Base-by-base conservation (phyloP, 75 land plant genomes). In the Selaginella tamariscina region DNA sequence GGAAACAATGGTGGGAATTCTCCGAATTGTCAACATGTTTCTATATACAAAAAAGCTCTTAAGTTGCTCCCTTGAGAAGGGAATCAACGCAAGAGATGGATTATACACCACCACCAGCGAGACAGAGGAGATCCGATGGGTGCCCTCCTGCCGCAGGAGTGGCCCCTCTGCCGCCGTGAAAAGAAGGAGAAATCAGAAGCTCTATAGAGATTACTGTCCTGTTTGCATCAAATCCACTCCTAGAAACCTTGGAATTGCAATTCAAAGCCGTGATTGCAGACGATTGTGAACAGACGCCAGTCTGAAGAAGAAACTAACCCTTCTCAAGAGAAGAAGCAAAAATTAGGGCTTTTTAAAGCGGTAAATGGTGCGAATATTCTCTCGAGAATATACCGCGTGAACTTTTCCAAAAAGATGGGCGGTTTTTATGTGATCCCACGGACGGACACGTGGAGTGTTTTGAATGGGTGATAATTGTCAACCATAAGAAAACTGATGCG, bases 1-100 rank as follows among this genome's bases (percentile, higher is more conserved):
- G 32, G 94, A 89, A 22, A 89, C 76, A 33, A 89, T 65, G 30
- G 94, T 89, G 0, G 86, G 87, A 55, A 86, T 82, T 65, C 89
- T 74, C 83, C 78, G 82, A 70, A 86, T 86, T 55, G 76, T 86
- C 71, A 84, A 56, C 93, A 86, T 88, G 32, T 39, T 39, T 39
- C 11, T 5, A 5, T 39, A 5, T 15, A 39, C 15, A 5, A 15
- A 39, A 39, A 5, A 5, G 5, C 11, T 39, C 49, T 15, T 39
- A 5, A 39, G 15, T 15, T 39, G n/a, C 15, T 39, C 11, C 49
- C 49, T 39, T 39, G 49, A 5, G 15, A 39, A 39, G 49, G 49
- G 11, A 39, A 39, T 39, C 49, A 39, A 39, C 11, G 15, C 11
- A 39, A 39, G 15, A 39, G 11, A 39, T 5, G 15, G 49, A 5